A percentile compares a stretch with the other conserved stretches of the same genome.
phyloP scores from a whole-genome alignment of 495 filamentous ascomycete species.

The Daldinia bambusicola region DNA sequence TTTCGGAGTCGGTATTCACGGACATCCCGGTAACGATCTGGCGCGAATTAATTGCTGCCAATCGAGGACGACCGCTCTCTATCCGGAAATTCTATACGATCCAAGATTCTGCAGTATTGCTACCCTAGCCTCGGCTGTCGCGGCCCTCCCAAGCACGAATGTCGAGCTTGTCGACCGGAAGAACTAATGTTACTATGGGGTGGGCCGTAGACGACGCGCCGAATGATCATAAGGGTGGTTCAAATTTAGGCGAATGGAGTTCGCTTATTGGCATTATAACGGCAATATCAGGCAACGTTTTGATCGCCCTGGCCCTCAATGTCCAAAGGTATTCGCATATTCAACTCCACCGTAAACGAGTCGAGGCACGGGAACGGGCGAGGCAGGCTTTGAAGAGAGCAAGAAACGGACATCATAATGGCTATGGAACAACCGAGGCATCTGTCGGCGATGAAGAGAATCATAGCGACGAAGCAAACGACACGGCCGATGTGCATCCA shows the following conservation, averaged over 20 bases:
- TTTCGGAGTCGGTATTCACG: constrained; percentile 19
- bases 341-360: constrained; percentile 64
- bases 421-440: constrained; percentile 38
- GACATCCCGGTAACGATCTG: constrained; percentile 29
- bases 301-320: constrained; percentile 95
- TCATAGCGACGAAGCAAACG: constrained; percentile 46
- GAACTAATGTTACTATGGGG: constrained; percentile 28
- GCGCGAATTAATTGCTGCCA: constrained; percentile 23
- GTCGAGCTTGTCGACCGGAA: constrained; percentile 33
- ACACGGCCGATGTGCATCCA: constrained; percentile 58
- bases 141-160: constrained; percentile 27
- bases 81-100: constrained; percentile 10
- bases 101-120: constrained; percentile 7
- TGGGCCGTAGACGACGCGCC: constrained; percentile 49
- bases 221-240: constrained; percentile 50
- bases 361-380: constrained; percentile 60
- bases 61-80: constrained; percentile 5
- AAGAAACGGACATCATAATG: constrained; percentile 48
- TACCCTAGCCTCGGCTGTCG: constrained; percentile 9
- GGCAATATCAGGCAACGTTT: constrained; percentile 87
- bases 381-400: constrained; percentile 55
- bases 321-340: constrained; percentile 97
- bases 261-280: constrained; percentile 94
- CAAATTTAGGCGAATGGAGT: constrained; percentile 78
- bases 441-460: constrained; percentile 36